A percentile compares a stretch with the other conserved stretches of the same genome.
phyloP scores from a whole-genome alignment of 768 basidiomycete genomes.

The Hericium rajendrae region DNA sequence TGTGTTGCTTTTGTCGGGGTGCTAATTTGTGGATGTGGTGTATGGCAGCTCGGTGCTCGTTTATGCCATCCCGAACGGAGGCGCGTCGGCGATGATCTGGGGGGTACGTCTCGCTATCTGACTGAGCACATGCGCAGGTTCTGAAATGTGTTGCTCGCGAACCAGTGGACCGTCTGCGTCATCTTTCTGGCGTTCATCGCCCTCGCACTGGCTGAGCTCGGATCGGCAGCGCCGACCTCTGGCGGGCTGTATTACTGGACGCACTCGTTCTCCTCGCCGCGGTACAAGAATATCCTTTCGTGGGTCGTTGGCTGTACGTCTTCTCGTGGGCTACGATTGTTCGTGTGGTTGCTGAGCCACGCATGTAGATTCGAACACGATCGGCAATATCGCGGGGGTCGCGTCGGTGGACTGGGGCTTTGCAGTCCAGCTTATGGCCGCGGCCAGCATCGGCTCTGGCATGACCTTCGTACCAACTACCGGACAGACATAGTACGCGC shows the following conservation, averaged over 20 bases:
- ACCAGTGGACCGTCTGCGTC: slow-evolving; percentile 25
- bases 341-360: background rate
- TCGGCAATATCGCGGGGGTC: slow-evolving; percentile 26
- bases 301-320: slow-evolving; percentile 32
- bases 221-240: slow-evolving; percentile 26
- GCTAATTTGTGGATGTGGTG: background rate
- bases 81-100: slow-evolving; percentile 25
- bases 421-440: slow-evolving; percentile 56
- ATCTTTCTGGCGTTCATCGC: slow-evolving; percentile 26
- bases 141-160: background rate
- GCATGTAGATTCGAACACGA: slow-evolving; percentile 23
- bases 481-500: slow-evolving; percentile 29
- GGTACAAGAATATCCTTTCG: slow-evolving; percentile 26
- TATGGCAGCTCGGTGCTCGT: slow-evolving; percentile 14
- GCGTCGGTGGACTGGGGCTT: slow-evolving; percentile 47
- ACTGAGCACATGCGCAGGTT: background rate
- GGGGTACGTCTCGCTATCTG: slow-evolving; percentile 12
- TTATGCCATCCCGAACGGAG: slow-evolving; percentile 23
- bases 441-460: slow-evolving; percentile 38
- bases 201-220: slow-evolving; percentile 26
- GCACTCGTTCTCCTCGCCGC: slow-evolving; percentile 19
- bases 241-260: slow-evolving; percentile 32
- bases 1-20: background rate
- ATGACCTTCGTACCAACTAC: slow-evolving; percentile 25
- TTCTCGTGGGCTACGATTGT: background rate